These are phyloP conservation scores for Gymnopilus junonius DNA, from an alignment of 768 basidiomycete species.

Conservation along the genomic window DNA sequence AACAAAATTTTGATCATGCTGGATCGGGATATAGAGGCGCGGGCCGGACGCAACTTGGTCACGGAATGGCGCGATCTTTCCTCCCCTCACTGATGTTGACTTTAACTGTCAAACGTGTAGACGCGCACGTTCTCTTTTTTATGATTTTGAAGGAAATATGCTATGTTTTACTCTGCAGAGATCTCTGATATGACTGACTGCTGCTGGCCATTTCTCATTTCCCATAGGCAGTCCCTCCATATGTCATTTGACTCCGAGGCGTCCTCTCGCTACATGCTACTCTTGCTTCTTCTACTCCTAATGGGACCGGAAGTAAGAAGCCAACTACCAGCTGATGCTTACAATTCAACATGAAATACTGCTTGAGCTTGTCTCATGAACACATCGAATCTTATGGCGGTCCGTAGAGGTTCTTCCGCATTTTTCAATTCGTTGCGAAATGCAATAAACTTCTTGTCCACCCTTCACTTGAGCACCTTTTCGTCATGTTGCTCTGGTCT, in stretches of 20 bases:
- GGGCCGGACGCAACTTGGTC: conserved; percentile 1
- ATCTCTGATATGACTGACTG: too few species aligned
- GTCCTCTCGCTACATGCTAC: not conserved
- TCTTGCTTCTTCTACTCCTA: not conserved
- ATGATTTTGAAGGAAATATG: not conserved
- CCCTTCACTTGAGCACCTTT: not conserved
- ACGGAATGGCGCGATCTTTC: conserved; percentile 11
- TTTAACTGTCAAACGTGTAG: not conserved
- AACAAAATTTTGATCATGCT: conserved; percentile 11
- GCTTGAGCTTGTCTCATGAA: not conserved
- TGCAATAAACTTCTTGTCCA: not conserved
- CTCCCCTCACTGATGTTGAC: not conserved
- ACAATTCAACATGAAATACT: not conserved
- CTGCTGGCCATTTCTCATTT: too few species aligned
- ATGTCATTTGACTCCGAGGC: not conserved
- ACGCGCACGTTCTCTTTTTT: not conserved
- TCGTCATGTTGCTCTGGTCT: conserved; percentile 8
- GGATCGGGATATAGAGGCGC: conserved; percentile 6
- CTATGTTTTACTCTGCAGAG: too few species aligned
- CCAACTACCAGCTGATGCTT: not conserved
- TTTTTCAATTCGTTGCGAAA: not conserved
- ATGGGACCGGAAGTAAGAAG: not conserved
- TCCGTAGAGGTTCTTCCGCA: not conserved
- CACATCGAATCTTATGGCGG: not conserved
- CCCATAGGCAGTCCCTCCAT: too few species aligned